A percentile compares a stretch with the other conserved stretches of the same genome.
Conservation (phyloP, 345 rosid species). For the Schrenkiella parvula region DNA sequence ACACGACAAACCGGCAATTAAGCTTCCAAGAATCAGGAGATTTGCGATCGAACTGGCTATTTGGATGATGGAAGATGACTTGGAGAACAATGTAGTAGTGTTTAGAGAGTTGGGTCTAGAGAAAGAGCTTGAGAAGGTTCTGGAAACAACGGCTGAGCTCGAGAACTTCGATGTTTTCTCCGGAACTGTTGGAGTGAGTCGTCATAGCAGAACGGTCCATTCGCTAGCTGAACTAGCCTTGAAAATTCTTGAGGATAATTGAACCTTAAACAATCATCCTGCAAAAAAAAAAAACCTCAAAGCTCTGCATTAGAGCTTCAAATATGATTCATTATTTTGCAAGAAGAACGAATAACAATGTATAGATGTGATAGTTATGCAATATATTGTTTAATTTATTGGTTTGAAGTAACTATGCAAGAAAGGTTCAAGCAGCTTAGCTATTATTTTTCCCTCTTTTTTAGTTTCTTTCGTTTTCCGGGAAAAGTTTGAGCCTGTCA, state of each 20-base stretch:
- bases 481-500: background rate
- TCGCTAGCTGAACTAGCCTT: slow-evolving; percentile 66
- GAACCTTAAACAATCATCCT: slow-evolving; percentile 33
- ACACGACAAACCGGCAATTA: slow-evolving; percentile 56
- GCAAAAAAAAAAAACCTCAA: background rate
- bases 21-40: slow-evolving; percentile 86
- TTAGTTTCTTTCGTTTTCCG: background rate
- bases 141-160: slow-evolving; percentile 76
- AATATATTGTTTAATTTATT: slow-evolving; percentile 13
- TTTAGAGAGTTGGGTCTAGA: slow-evolving; percentile 56
- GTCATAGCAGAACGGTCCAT: slow-evolving; percentile 65
- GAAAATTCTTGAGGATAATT: slow-evolving; percentile 36
- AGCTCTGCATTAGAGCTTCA: slow-evolving; percentile 19
- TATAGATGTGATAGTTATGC: background rate
- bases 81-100: slow-evolving; percentile 36
- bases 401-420: background rate
- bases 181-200: slow-evolving; percentile 66
- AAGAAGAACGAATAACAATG: slow-evolving; percentile 15
- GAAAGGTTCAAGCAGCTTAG: background rate
- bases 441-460: background rate
- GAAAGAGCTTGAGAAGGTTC: slow-evolving; percentile 52
- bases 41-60: slow-evolving; percentile 77
- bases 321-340: slow-evolving; percentile 13
- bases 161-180: slow-evolving; percentile 88
- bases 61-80: slow-evolving; percentile 75